Conservation (phyloP, 306 rosid genomes). For the Canavalia gladiata region DNA sequence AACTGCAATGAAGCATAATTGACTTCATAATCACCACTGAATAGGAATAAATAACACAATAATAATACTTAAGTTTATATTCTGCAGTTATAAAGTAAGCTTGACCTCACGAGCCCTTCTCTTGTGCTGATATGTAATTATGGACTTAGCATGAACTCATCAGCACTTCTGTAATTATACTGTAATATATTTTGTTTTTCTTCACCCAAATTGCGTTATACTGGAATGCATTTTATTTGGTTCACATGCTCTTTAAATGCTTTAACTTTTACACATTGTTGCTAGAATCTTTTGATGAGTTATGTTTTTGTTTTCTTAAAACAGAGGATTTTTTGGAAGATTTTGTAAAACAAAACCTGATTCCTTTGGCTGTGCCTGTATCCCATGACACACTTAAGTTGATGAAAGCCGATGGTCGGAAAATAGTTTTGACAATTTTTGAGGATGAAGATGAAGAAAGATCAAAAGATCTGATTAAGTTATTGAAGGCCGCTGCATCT, state of each 20-base stretch:
- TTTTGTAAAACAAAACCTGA: slow-evolving; percentile 75
- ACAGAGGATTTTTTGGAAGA: slow-evolving; percentile 87
- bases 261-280: slow-evolving; percentile 30
- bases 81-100: too few species aligned
- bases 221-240: slow-evolving; percentile 33
- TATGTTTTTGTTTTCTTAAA: slow-evolving; percentile 45
- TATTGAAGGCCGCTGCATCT: slow-evolving; percentile 90
- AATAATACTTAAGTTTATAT: too few species aligned
- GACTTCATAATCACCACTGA: too few species aligned
- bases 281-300: slow-evolving; percentile 28
- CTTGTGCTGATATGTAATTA: too few species aligned
- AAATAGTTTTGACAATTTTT: slow-evolving; percentile 83
- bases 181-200: slow-evolving; percentile 9
- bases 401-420: slow-evolving; percentile 76
- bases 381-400: slow-evolving; percentile 75
- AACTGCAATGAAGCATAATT: too few species aligned
- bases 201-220: not conserved
- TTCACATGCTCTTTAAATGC: slow-evolving; percentile 15
- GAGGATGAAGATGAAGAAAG: slow-evolving; percentile 82
- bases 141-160: not conserved
- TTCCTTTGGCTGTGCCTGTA: slow-evolving; percentile 84
- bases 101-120: too few species aligned
- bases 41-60: too few species aligned
- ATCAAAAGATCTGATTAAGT: slow-evolving; percentile 70
- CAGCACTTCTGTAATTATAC: slow-evolving; percentile 7